phyloP scores from a whole-genome alignment of 1,139 yeast genomes.

The Sugiyamaella grinbergsii region DNA sequence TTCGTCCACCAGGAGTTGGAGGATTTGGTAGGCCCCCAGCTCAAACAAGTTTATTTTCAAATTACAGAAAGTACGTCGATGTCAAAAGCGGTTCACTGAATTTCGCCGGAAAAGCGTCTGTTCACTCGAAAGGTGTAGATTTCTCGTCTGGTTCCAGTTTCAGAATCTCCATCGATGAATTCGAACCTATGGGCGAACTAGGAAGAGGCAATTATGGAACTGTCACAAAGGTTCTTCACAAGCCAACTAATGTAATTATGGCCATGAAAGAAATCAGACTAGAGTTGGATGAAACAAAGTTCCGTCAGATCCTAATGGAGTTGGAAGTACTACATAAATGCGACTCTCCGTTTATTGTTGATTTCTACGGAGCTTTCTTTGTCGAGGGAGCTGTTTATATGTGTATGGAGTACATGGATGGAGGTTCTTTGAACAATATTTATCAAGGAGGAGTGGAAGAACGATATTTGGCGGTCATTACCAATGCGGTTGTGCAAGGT shows the following conservation, averaged over 20 bases:
- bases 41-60: slow-evolving; percentile 54
- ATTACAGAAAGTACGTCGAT: slow-evolving; percentile 84
- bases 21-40: slow-evolving; percentile 8
- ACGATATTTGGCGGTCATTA: slow-evolving; percentile 75
- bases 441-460: slow-evolving; percentile 81
- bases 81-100: slow-evolving; percentile 88
- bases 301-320: slow-evolving; percentile 94
- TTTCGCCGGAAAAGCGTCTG: slow-evolving; percentile 89
- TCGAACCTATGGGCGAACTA: slow-evolving; percentile 79
- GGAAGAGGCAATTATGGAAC: slow-evolving; percentile 97
- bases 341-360: slow-evolving; percentile 86
- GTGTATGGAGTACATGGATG: slow-evolving; percentile 99
- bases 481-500: slow-evolving; percentile 81
- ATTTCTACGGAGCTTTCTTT: slow-evolving; percentile 95
- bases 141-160: slow-evolving; percentile 87
- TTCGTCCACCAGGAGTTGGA: slow-evolving; percentile 15
- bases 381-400: slow-evolving; percentile 97
- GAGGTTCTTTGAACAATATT: slow-evolving; percentile 88
- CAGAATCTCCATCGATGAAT: slow-evolving; percentile 80
- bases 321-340: slow-evolving; percentile 90
- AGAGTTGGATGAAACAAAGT: slow-evolving; percentile 87
- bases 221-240: slow-evolving; percentile 87
- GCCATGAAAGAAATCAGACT: slow-evolving; percentile 96
- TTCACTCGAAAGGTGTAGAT: slow-evolving; percentile 89
- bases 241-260: slow-evolving; percentile 91